Evolutionary conservation across 768 basidiomycete species (phyloP), one percentile per base, ranked within the genome.

Genomic region (Peribolospora kevripleyi): DNA sequence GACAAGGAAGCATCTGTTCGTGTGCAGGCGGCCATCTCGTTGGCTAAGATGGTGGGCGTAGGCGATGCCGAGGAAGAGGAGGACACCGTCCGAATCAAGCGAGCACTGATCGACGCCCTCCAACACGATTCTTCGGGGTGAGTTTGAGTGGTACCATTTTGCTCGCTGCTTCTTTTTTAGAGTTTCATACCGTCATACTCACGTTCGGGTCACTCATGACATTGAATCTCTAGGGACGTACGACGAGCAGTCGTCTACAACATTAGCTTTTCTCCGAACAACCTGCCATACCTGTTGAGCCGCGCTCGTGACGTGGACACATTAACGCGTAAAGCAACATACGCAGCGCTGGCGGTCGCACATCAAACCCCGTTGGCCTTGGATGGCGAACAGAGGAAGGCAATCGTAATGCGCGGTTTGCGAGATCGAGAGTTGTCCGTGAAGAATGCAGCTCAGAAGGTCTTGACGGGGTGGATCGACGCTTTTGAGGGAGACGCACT

Each of bases 1-100:
- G 90, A 93, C 70, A 90, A 80, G 66, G 91, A 95, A 63, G 62
- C 74, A 0, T 64, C 70, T 25, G 75, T 95, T 9, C 76, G 91
- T 11, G 73, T 81, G 0, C 84, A 86, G 63, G 85, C 84, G 5
- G 77, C 80, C 6, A 72, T 82, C 39, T 82, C 82, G 1, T 74
- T 95, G 3, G 77, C 81, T 6, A 84, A 81, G 61, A 72, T 97
- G 1, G 76, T 75, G 54, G 76, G 73, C 6, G 74, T 78, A 3
- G 86, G 88, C 60, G 81, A 61, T 8, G 53, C 53, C 9, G 55
- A 53, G 1, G 53, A 54, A 8, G 59, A 58, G 40, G 56, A 53
- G 39, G 57, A 54, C 46, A 52, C 14, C 53, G 55, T 5, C 6
- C 40, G 40, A 50, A 80, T 52, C 66, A 72, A 1, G 67, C 69